Conservation (phyloP, 257 asterid species). For the Solanum microdontum region DNA sequence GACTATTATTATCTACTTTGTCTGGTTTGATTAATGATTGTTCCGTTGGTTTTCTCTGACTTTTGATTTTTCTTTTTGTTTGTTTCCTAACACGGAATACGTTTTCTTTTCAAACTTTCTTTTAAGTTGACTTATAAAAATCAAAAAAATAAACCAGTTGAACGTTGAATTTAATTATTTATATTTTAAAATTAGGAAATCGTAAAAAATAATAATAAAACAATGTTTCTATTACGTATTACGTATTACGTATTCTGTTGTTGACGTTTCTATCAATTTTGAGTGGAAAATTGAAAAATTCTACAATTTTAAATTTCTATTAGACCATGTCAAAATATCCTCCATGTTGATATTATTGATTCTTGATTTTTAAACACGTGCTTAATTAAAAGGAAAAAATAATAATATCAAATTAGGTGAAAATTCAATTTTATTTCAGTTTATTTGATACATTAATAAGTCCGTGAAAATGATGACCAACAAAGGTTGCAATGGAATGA, state of each 20-base stretch:
- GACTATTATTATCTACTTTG: not conserved
- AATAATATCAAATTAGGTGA: not conserved
- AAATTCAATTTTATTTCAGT: not conserved
- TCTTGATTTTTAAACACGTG: not conserved
- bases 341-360: not conserved
- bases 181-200: not conserved
- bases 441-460: not conserved
- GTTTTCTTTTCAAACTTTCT: not conserved
- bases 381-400: not conserved
- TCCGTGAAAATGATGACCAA: not conserved
- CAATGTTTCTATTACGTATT: not conserved
- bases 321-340: not conserved
- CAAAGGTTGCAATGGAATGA: no score
- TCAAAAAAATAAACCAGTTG: not conserved
- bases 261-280: not conserved
- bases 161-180: not conserved
- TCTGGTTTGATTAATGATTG: not conserved
- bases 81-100: not conserved
- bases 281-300: not conserved
- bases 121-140: not conserved
- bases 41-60: not conserved
- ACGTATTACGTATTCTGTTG: not conserved
- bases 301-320: not conserved
- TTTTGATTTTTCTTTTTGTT: not conserved
- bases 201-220: no score